Evolutionary conservation across 441 rosid genomes (phyloP), one percentile per base, ranked within the genome.

Genomic region (Brassica balearica): DNA sequence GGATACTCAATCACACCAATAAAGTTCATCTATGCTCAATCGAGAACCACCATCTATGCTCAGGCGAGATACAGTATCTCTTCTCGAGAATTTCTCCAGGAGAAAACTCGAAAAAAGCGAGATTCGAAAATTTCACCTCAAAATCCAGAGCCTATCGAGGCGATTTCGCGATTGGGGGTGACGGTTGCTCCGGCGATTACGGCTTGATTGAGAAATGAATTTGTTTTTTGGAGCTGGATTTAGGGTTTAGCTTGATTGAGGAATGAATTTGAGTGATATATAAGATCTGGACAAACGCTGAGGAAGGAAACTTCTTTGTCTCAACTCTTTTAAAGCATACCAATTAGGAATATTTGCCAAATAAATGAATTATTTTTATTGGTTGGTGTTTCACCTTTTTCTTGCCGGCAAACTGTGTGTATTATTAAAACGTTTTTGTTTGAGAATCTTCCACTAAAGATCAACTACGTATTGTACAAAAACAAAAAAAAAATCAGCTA

Each of bases 61-160:
- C n/a, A n/a, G n/a, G n/a, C n/a, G n/a, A n/a, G 17, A 15, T 15
- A 15, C 0, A 15, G 17, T 15, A 15, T 15, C 0, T 15, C 17
- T 15, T 15, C 17, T 15, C 17, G 17, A 0, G 17, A 15, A 15
- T 15, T 15, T 15, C 17, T 15, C 27, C 4, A 23, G 3, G 27
- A 4, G 27, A 23, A 23, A n/a, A n/a, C n/a, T 23, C 27, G 27
- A 56, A 38, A 77, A 23, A 64, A 64, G 46, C 51, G 7, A 72
- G 74, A 73, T 46, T 78, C 69, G 34, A 62, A 23, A 5, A 46
- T 3, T 8, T 68, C 74, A 78, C 82, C 82, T 73, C 73, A 36
- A 36, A 36, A 8, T 14, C 2, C 8, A 53, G 59, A 53, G 20
- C 3, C 20, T 53, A 6, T 2, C 20, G 59, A 14, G 59, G 58